Evolutionary conservation across 2,329 filamentous ascomycete genomes (phyloP), one percentile per base, ranked within the genome.

Genomic region (Colletotrichum trifolii): DNA sequence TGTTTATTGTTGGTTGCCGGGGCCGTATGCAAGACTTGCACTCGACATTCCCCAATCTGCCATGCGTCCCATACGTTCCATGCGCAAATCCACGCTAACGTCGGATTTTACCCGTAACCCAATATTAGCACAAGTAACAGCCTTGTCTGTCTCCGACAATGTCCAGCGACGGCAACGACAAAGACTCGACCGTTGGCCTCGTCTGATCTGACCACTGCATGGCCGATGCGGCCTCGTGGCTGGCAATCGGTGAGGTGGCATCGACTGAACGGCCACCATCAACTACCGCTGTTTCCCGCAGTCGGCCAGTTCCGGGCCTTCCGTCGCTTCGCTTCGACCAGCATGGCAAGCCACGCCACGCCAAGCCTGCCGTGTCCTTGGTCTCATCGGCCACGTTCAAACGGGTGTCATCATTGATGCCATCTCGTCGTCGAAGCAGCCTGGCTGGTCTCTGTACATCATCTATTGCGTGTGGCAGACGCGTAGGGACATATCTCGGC

Each of bases 11-110:
- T 42, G 42, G 38, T 58, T 36, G 34, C 46, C 36, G 46, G 55
- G 55, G 55, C 36, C 57, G 47, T 56, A 65, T 65, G 62, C 62
- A 61, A 56, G 57, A 65, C 40, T 65, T 65, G 62, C 62, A 55
- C 17, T 48, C 50, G 62, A 60, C 46, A 56, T 65, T 61, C 62
- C 62, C 57, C 62, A 65, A 65, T n/a, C 50, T 56, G 62, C 50
- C 62, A 53, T 61, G 50, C 46, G 39, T 56, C 57, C 62, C 62
- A 48, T 56, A 35, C 46, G 40, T n/a, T 43, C 59, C 62, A 48
- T 56, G 40, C 39, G 40, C 43, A 36, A 53, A 39, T 40, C 46
- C 36, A 46, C 57, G 62, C 62, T 61, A 65, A 62, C 11, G 13
- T 65, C 57, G 46, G 50, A 55, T 42, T 54, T 35, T 52, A 65